Evolutionary conservation across 768 basidiomycete species (phyloP), one percentile per base, ranked within the genome.

Genomic region (Boletales sp.): DNA sequence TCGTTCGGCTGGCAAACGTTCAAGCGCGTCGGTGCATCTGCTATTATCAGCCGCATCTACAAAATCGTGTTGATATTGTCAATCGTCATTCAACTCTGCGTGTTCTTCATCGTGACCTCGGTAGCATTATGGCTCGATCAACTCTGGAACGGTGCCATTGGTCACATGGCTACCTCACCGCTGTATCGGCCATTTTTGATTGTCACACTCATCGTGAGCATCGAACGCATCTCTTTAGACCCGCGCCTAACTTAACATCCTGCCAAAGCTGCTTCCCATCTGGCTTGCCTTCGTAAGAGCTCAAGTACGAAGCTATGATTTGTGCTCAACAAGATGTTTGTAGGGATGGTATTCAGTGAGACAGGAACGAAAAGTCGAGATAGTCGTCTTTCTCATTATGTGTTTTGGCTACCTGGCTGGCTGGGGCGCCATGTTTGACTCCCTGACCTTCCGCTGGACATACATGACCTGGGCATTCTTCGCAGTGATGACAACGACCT

Each of bases 1-100:
- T 60, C 75, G 14, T 91, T 87, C 63, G 86, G 89, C 39, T 92
- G 88, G 88, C 86, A 88, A 67, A 92, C 88, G 0, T 92, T 90
- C 77, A 89, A 89, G 66, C 85, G 87, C 49, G 81, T 90, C 45
- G 88, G 89, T 34, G 87, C 89, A 11, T 87, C 83, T 7, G 69
- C 80, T 56, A 74, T 74, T 11, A 88, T 91, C 68, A 87, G 86
- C 65, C 78, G 82, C 32, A 66, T 87, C 52, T 91, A 91, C 74
- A 86, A 82, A 65, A 69, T 83, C 41, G 83, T 89, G 48, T 75
- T 90, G 36, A 70, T 76, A 14, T 69, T 90, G 48, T 87, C 86
- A 7, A 86, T 87, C 57, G 74, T 78, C 36, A 81, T 90, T 43
- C 89, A 90, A 59, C 70, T 91, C n/a, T 80, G 82, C 19, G 53